phyloP scores from a whole-genome alignment of 257 asterid species.

The Coffea canephora region DNA sequence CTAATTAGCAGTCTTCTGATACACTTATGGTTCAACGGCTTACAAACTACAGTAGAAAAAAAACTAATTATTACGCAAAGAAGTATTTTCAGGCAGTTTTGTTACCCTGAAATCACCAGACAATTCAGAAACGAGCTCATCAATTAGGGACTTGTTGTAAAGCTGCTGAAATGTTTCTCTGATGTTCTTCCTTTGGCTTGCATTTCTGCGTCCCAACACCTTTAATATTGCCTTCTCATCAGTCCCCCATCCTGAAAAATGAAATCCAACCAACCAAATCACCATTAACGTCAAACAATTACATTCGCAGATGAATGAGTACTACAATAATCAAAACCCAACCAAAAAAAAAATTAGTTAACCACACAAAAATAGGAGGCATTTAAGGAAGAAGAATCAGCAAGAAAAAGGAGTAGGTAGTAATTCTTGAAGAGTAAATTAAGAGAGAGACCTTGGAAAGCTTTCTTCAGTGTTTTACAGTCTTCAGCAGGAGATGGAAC shows the following conservation, averaged over 20 bases:
- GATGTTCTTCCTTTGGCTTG: conserved; percentile 57
- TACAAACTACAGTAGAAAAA: too few species aligned
- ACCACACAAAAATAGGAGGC: too few species aligned
- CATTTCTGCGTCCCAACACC: conserved; percentile 61
- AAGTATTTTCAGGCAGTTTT: neutral
- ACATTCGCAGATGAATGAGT: too few species aligned
- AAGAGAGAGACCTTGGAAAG: conserved; percentile 45
- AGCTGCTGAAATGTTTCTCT: conserved; percentile 51
- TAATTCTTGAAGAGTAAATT: neutral
- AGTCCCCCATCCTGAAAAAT: too few species aligned
- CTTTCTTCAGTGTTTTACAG: conserved; percentile 47
- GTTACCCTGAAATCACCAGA: conserved; percentile 78
- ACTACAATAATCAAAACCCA: too few species aligned
- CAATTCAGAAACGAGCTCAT: conserved; percentile 44
- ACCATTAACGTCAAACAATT: too few species aligned
- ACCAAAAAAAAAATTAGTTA: too few species aligned
- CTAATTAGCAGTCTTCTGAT: neutral
- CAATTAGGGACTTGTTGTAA: conserved; percentile 50
- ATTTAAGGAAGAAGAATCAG: too few species aligned
- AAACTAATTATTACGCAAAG: neutral
- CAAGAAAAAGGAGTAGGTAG: too few species aligned
- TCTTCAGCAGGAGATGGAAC: conserved; percentile 68
- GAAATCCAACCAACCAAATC: too few species aligned
- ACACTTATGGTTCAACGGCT: neutral
- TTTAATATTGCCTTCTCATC: conserved; percentile 57